Evolutionary conservation across 1,284 basidiomycete species (phyloP), one percentile per base, ranked within the genome.

Genomic region (Malassezia dermatis): DNA sequence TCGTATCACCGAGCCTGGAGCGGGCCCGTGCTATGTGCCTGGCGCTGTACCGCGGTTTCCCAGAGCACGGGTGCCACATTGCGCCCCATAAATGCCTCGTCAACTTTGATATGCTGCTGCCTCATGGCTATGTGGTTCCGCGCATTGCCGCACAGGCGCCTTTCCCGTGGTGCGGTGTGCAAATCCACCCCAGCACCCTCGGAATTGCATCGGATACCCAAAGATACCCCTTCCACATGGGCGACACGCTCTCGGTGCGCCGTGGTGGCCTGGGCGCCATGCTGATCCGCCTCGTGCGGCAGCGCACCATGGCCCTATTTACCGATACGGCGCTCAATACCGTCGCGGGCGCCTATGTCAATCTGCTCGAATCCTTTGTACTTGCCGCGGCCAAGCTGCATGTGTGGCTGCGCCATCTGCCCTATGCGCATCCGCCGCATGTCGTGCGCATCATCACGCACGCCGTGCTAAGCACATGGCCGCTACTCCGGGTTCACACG

Each of bases 61-160:
- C 48, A 42, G 86, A 89, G 66, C 96, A 95, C 67, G 93, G 94
- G 0, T 95, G 90, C 63, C 86, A 83, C 68, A 85, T 98, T 47
- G 84, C 88, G 7, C 78, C 79, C 41, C 86, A 88, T 42, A 99
- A 99, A 78, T 94, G 88, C 0, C 73, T 94, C 52, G 81, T 85
- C 15, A 94, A 89, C 72, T 91, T 74, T 27, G 83, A 86, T 62
- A 78, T 83, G 6, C 85, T 91, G 69, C 86, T 87, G 66, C 78
- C 81, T 86, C 53, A 84, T 83, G 85, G 75, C 21, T 37, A 59
- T 5, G 46, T 76, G 68, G 46, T 71, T 67, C 11, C 75, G 66
- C 55, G 63, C 52, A 58, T 51, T 45, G 56, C 40, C 6, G 5
- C 47, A 2, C 15, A 40, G 4, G 45, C 21, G 46, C 56, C 59